Evolutionary conservation across 2,329 filamentous ascomycete species (phyloP), one percentile per base, ranked within the genome.

Genomic region (Capronia epimyces): DNA sequence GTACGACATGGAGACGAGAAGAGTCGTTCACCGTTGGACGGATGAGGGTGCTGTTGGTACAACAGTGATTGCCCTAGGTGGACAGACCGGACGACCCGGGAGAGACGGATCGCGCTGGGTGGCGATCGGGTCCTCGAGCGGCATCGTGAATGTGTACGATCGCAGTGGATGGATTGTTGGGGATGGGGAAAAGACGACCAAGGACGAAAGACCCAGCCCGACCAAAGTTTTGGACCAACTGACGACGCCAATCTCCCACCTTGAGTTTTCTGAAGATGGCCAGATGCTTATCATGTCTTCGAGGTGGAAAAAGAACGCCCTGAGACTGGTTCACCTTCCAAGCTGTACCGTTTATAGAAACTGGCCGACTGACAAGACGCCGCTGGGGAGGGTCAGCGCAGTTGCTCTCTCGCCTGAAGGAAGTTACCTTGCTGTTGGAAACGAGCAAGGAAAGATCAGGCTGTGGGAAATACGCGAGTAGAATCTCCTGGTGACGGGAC

Each of bases 321-420:
- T 98, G 67, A 79, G 86, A 63, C 72, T 98, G 59, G 89, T 91
- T 25, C 93, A 98, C 69, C 72, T 98, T 60, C 90, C 91, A 0
- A 90, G 81, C 60, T 95, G 89, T 68, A 95, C 89, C 1, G 88
- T 97, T 16, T 98, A 93, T 76, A 83, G 84, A 63, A 98, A 98
- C 70, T 98, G 93, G 93, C 93, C 93, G 20, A 98, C 91, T 47
- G 81, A 83, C 57, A 84, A 86, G 66, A 98, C 93, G 50, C 89
- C 90, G 1, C 70, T 98, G 55, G 93, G 93, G 0, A 78, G 89
- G 52, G 83, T 97, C 59, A 87, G 87, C 1, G 76, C 82, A 1
- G 80, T 89, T 53, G 83, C 86, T 2, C 9, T 63, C 16, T 59
- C 56, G 31, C 43, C 54, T 3, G 58, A 56, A 29, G 58, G 59